Evolutionary conservation across 2,329 filamentous ascomycete genomes (phyloP).

Genomic region (Fusarium tanahbumbuense): DNA sequence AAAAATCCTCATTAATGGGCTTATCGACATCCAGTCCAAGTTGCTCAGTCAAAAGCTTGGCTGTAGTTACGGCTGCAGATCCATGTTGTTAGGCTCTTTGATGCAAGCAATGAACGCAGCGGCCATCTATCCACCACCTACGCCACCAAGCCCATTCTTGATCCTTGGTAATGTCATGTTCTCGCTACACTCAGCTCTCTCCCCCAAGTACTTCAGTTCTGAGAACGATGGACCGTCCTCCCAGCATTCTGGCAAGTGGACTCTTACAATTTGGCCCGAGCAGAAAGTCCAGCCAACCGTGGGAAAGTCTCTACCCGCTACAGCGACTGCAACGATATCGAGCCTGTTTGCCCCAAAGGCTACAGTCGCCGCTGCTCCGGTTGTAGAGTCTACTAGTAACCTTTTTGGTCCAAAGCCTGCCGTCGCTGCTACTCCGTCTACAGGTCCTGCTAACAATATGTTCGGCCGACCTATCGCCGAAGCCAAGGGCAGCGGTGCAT

Average conservation of each 20-base stretch:
- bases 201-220: neutral
- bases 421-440: too few relatives aligned
- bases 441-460: too few relatives aligned
- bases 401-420: too few relatives aligned
- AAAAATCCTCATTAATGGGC: fast-evolving
- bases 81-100: neutral
- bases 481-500: too few relatives aligned
- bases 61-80: neutral
- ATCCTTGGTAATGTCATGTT: neutral
- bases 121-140: neutral
- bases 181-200: neutral
- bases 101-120: neutral
- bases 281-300: neutral
- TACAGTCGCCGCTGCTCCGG: too few relatives aligned
- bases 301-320: neutral
- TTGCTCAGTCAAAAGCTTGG: neutral
- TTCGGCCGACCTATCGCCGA: too few relatives aligned
- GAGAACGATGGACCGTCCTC: too few relatives aligned
- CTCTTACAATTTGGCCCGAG: neutral
- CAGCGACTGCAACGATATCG: too few relatives aligned
- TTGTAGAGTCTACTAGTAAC: too few relatives aligned
- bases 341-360: neutral
- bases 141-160: neutral
- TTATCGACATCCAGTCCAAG: neutral
- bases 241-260: neutral